A percentile compares a stretch with the other conserved stretches of the same genome.
These are phyloP conservation scores for Lupinus albus DNA, from an alignment of 306 rosid genomes.

Conservation along the genomic window DNA sequence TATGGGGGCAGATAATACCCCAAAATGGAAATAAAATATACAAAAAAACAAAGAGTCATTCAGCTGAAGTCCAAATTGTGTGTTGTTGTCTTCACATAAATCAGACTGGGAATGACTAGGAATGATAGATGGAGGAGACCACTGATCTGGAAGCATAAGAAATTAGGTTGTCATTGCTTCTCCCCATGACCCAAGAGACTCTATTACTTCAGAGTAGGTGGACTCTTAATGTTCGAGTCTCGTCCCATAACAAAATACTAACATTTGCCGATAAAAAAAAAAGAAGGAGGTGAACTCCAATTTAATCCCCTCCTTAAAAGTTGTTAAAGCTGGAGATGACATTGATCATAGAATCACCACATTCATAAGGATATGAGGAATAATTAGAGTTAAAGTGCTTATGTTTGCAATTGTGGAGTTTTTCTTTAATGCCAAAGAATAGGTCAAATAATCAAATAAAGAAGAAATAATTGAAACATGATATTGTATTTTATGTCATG, in stretches of 20 bases:
- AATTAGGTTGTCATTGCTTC: constrained; percentile 96
- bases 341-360: not conserved
- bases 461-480: constrained; percentile 15
- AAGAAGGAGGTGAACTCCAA: too few species aligned
- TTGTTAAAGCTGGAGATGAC: constrained; percentile 8
- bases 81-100: constrained; percentile 48
- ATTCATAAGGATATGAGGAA: constrained; percentile 41
- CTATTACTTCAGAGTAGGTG: too few species aligned
- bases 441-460: constrained; percentile 32
- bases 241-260: too few species aligned
- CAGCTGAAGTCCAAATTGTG: constrained; percentile 51
- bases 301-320: too few species aligned
- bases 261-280: too few species aligned
- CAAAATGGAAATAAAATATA: constrained; percentile 48
- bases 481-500: constrained; percentile 41
- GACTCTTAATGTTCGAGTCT: too few species aligned
- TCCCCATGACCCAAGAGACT: too few species aligned
- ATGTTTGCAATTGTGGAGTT: constrained; percentile 33
- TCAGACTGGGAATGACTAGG: constrained; percentile 75
- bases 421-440: constrained; percentile 33
- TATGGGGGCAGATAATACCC: constrained; percentile 39
- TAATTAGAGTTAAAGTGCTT: constrained; percentile 38
- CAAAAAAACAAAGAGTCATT: constrained; percentile 51
- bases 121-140: constrained; percentile 67
- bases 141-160: constrained; percentile 97